Conservation (phyloP, 164 flowering plant genomes). For the Aristolochia contorta region DNA sequence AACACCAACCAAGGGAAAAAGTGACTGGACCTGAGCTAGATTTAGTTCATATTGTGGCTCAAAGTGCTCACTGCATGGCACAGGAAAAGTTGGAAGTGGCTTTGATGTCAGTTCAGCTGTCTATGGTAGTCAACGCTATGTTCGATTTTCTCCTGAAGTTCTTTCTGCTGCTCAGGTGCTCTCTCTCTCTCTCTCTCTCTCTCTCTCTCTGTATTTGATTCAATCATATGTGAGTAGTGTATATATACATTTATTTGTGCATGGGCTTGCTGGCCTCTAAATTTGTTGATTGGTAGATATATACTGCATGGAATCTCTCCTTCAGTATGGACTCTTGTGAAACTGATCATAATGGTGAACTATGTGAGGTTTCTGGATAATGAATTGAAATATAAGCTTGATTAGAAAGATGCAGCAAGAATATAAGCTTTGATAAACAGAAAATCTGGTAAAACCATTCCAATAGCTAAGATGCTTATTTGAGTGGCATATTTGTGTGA, state of each 20-base stretch:
- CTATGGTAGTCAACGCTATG: constrained; percentile 95
- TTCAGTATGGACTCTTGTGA: too few relatives aligned
- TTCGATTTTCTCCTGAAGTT: constrained; percentile 90
- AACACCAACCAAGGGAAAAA: constrained; percentile 18
- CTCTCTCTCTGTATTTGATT: not conserved
- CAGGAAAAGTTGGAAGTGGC: constrained; percentile 99
- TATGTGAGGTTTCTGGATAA: too few relatives aligned
- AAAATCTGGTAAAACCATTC: too few relatives aligned
- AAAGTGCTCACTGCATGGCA: constrained; percentile 92
- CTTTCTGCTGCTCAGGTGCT: constrained; percentile 91
- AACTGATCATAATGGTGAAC: too few relatives aligned
- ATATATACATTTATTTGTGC: not conserved
- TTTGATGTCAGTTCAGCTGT: constrained; percentile 99
- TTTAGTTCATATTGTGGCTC: constrained; percentile 80
- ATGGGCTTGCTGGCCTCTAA: too few relatives aligned
- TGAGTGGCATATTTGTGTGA: too few relatives aligned
- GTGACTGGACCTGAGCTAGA: constrained; percentile 41
- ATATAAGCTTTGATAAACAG: too few relatives aligned
- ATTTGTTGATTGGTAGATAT: too few relatives aligned
- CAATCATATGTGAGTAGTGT: not conserved
- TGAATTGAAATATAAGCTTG: too few relatives aligned
- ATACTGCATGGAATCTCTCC: too few relatives aligned
- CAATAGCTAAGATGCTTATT: too few relatives aligned
- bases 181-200: constrained; percentile 19
- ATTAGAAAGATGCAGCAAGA: too few relatives aligned